These are phyloP conservation scores for Colletotrichum endophyticum DNA, from an alignment of 2,329 filamentous ascomycete genomes.

Conservation along the genomic window DNA sequence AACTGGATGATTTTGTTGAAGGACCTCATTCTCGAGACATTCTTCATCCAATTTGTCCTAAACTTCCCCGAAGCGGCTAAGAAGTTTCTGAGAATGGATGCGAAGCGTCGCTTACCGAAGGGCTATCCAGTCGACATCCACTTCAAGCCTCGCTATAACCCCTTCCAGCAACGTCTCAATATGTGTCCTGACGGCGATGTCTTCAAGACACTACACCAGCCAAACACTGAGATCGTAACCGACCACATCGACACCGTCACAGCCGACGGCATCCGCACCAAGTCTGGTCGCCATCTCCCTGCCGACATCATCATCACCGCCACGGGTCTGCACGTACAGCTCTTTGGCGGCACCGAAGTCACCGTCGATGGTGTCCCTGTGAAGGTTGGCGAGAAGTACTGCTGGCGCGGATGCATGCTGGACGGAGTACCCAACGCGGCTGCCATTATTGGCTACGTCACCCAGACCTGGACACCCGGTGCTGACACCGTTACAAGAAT, in stretches of 20 bases:
- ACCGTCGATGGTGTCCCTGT: constrained; percentile 59
- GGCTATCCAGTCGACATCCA: constrained; percentile 62
- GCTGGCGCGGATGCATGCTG: constrained; percentile 71
- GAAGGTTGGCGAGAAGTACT: constrained; percentile 53
- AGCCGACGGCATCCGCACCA: constrained; percentile 49
- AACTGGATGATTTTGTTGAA: constrained; percentile 54
- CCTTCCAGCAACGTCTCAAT: constrained; percentile 79
- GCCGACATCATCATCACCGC: constrained; percentile 74
- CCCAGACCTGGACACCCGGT: constrained; percentile 71
- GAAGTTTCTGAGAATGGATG: constrained; percentile 47
- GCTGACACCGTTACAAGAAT: constrained; percentile 58
- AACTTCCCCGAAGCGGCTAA: constrained; percentile 56
- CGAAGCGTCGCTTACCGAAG: constrained; percentile 56
- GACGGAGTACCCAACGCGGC: constrained; percentile 69
- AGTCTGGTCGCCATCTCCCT: constrained; percentile 54
- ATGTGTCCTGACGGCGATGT: constrained; percentile 65
- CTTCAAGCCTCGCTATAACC: constrained; percentile 69
- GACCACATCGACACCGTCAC: constrained; percentile 58
- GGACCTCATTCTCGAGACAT: constrained; percentile 47
- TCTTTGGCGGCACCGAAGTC: constrained; percentile 59
- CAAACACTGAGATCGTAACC: constrained; percentile 54
- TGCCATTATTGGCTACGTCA: constrained; percentile 68
- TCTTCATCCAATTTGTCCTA: constrained; percentile 56
- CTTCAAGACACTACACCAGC: constrained; percentile 50
- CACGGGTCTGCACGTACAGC: constrained; percentile 66